Evolutionary conservation across 2,329 filamentous ascomycete genomes (phyloP).

Genomic region (Aspergillus ochraceus): DNA sequence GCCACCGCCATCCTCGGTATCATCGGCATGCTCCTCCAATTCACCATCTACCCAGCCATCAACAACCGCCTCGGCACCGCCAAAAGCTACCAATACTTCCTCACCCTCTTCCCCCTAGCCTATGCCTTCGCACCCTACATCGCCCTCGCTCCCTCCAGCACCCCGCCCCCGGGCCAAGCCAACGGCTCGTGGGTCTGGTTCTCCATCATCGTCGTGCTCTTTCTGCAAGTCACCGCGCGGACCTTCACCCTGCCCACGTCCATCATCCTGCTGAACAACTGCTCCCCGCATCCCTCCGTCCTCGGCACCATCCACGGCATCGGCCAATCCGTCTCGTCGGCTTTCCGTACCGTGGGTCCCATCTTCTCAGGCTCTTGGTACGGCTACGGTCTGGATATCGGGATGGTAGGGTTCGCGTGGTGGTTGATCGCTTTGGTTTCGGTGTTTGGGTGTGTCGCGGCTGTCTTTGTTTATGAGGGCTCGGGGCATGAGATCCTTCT

Average conservation of each 20-base stretch:
- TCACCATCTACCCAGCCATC: slow-evolving; percentile 68
- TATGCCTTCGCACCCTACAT: slow-evolving; percentile 74
- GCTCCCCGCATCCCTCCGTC: slow-evolving; percentile 59
- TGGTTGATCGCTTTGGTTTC: slow-evolving; percentile 58
- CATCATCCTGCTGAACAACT: slow-evolving; percentile 62
- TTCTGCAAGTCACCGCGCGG: slow-evolving; percentile 69
- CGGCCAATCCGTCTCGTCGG: slow-evolving; percentile 56
- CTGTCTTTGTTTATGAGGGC: slow-evolving; percentile 64
- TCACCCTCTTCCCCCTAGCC: slow-evolving; percentile 69
- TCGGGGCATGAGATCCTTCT: slow-evolving; percentile 59
- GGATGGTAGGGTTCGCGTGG: slow-evolving; percentile 59
- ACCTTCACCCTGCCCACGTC: slow-evolving; percentile 66
- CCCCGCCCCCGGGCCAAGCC: slow-evolving; percentile 40
- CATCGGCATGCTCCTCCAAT: slow-evolving; percentile 71
- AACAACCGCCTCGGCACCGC: slow-evolving; percentile 68
- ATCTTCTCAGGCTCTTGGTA: slow-evolving; percentile 58
- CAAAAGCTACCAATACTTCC: slow-evolving; percentile 64
- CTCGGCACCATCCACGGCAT: slow-evolving; percentile 61
- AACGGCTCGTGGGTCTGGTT: slow-evolving; percentile 59
- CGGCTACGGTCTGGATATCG: slow-evolving; percentile 54
- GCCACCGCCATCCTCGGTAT: slow-evolving; percentile 73
- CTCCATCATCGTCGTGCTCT: slow-evolving; percentile 63
- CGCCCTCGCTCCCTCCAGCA: slow-evolving; percentile 62
- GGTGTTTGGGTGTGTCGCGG: slow-evolving; percentile 58
- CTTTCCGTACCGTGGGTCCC: slow-evolving; percentile 58